Percentiles rank a stretch among this genome's conserved stretches.
These are phyloP conservation scores for Rutstroemia sp. DNA, from an alignment of 2,329 filamentous ascomycete genomes.

Conservation along the genomic window DNA sequence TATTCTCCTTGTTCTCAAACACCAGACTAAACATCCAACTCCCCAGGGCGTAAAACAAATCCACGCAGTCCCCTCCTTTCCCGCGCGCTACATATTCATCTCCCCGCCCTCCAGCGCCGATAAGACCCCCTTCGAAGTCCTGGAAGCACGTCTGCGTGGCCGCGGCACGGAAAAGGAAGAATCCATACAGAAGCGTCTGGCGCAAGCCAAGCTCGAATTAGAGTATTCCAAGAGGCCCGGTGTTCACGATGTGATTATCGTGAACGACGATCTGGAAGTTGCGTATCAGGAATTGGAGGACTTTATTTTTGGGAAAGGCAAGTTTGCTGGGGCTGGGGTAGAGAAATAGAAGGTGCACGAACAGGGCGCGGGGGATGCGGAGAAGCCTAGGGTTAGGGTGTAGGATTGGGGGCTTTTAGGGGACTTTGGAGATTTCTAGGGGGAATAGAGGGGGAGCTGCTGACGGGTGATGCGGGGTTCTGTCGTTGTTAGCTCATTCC, in stretches of 20 bases:
- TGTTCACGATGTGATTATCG: constrained; percentile 56
- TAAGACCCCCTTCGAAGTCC: constrained; percentile 42
- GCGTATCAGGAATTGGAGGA: constrained; percentile 47
- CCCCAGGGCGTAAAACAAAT: constrained; percentile 81
- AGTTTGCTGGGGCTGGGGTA: neutral
- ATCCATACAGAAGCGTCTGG: constrained; percentile 59
- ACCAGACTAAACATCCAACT: neutral
- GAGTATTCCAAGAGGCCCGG: constrained; percentile 63
- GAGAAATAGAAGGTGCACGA: neutral
- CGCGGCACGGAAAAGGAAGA: constrained; percentile 74
- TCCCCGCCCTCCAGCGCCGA: constrained; percentile 56
- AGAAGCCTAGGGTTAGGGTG: neutral
- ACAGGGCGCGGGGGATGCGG: neutral
- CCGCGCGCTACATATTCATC: constrained; percentile 78
- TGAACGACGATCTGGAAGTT: constrained; percentile 57
- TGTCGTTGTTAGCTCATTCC: too few relatives aligned
- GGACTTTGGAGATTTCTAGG: too few relatives aligned
- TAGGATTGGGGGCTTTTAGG: too few relatives aligned
- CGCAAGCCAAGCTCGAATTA: constrained; percentile 67
- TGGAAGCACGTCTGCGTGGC: constrained; percentile 68
- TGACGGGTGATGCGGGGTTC: too few relatives aligned
- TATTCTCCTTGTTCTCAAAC: neutral
- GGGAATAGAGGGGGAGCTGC: too few relatives aligned
- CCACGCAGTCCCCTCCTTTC: constrained; percentile 42
- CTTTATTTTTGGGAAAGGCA: constrained; percentile 35